Evolutionary conservation across 495 filamentous ascomycete genomes (phyloP), one percentile per base, ranked within the genome.

Genomic region (Neurospora terricola): DNA sequence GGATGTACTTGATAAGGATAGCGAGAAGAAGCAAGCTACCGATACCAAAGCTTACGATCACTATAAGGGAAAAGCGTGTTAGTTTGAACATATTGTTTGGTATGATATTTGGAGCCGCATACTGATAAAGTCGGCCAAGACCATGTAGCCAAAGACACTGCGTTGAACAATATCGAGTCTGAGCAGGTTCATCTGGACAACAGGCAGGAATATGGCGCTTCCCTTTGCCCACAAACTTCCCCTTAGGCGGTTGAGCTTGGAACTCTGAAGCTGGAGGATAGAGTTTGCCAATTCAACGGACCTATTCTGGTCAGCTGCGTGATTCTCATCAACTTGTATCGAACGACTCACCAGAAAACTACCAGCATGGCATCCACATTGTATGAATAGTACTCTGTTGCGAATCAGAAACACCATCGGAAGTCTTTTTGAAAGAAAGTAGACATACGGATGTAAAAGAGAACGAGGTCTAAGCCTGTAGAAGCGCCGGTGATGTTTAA

Each of bases 281-380:
- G 82, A 82, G 48, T 78, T 73, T 16, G 80, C 77, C 14, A 87
- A 79, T 40, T 82, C 78, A 38, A 82, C 75, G 18, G 84, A 78
- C 84, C 82, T 84, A n/a, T 54, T 59, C 30, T 34, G 36, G 70
- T 74, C 21, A 62, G 39, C 43, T 21, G 3, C 21, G 10, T 23
- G 27, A 27, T n/a, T 38, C 38, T 38, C 54, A 3, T 16, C 14
- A n/a, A 71, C 16, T 73, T 34, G 59, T 72, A 42, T 40, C 30
- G 73, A 16, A 43, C 18, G 62, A 72, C 78, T 37, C 72, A 80
- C 81, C 85, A 87, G 71, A 84, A 87, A 8, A 85, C 73, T 3
- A 85, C 80, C 18, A 85, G 78, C 72, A 85, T 73, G n/a, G 82
- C 77, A 71, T 85, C 83, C 18, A 83, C 83, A 78, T 86, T 86